A percentile compares a stretch with the other conserved stretches of the same genome.
These are phyloP conservation scores for Gentiana macrophylla DNA, from an alignment of 257 asterid species.

Conservation along the genomic window DNA sequence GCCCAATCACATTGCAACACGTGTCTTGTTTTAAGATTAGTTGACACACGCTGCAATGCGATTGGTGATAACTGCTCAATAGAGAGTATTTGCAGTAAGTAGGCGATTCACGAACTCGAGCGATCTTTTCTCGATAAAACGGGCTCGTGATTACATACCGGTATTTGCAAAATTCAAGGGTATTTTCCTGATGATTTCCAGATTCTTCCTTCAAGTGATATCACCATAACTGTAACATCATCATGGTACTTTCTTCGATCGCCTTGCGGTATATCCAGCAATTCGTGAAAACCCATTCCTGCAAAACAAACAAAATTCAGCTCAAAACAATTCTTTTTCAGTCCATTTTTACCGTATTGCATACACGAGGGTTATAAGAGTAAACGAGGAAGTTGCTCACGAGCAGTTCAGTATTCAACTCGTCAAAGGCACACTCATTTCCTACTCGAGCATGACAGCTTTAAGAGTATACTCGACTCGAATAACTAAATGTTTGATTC, in stretches of 20 bases:
- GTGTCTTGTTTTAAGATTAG: too few relatives aligned
- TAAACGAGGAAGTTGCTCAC: too few relatives aligned
- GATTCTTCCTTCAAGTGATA: constrained; percentile 91
- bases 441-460: too few relatives aligned
- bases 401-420: too few relatives aligned
- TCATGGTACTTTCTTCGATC: constrained; percentile 96
- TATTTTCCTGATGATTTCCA: constrained; percentile 97
- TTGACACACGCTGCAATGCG: background rate
- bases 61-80: background rate
- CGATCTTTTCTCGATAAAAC: background rate
- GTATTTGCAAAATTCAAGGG: constrained; percentile 24
- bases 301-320: constrained; percentile 10
- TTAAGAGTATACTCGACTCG: too few relatives aligned
- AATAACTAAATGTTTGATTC: too few relatives aligned
- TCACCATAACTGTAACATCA: constrained; percentile 97
- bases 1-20: too few relatives aligned
- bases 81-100: background rate
- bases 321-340: background rate
- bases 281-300: constrained; percentile 95
- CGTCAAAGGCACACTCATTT: too few relatives aligned
- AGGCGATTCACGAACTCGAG: background rate
- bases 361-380: too few relatives aligned
- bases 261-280: constrained; percentile 92
- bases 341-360: too few relatives aligned
- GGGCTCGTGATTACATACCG: background rate